These are phyloP conservation scores for Fusarium dlaminii DNA, from an alignment of 2,329 filamentous ascomycete species.

Conservation along the genomic window DNA sequence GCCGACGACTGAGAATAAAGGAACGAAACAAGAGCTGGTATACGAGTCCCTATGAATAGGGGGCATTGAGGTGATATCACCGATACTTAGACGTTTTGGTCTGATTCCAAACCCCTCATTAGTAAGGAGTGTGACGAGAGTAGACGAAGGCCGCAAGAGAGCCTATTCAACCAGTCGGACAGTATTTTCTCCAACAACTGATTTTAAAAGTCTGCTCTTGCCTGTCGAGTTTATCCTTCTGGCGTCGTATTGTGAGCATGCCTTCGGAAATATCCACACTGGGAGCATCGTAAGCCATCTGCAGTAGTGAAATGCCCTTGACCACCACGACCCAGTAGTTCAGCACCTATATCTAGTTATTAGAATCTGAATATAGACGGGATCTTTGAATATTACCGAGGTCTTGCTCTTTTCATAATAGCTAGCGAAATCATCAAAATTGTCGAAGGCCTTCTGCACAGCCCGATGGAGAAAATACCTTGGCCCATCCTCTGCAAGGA, in stretches of 20 bases:
- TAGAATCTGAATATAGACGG: too few relatives aligned
- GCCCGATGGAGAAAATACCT: background rate
- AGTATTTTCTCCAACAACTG: background rate
- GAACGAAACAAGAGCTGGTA: background rate
- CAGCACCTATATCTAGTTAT: background rate
- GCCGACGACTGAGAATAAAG: accelerated
- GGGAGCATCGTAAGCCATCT: background rate
- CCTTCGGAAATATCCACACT: background rate
- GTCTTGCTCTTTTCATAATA: background rate
- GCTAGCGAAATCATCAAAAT: too few relatives aligned
- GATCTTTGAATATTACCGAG: accelerated
- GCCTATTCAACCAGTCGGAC: accelerated
- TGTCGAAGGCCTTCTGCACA: background rate
- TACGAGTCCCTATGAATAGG: background rate
- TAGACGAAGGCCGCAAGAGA: background rate
- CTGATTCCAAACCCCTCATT: background rate
- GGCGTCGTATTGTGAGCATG: background rate
- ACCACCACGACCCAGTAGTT: background rate
- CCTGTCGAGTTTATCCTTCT: background rate
- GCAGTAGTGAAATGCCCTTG: background rate
- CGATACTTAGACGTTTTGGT: background rate
- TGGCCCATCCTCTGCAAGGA: background rate
- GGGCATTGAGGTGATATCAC: accelerated
- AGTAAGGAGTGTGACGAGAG: accelerated
- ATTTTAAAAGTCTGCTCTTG: background rate